Evolutionary conservation across 2,329 filamentous ascomycete species (phyloP).

Genomic region (Botrytis aclada): DNA sequence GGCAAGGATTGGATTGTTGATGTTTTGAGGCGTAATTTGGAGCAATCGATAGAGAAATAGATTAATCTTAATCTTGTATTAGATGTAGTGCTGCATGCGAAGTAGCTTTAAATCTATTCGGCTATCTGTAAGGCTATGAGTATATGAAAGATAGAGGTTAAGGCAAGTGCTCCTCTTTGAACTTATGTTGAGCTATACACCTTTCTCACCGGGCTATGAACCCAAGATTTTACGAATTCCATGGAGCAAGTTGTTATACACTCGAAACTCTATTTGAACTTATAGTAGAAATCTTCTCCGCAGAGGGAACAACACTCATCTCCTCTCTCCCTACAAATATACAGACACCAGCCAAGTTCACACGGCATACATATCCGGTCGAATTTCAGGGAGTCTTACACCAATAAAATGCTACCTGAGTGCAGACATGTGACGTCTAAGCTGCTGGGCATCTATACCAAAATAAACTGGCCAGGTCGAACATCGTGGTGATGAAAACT

Average conservation of each 20-base stretch:
- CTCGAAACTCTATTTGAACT: no score
- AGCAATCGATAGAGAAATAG: not conserved
- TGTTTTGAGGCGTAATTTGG: slow-evolving; percentile 6
- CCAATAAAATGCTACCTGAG: no score
- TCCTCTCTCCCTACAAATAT: no score
- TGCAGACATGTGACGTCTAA: no score
- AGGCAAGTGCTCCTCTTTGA: not conserved
- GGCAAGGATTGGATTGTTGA: slow-evolving; percentile 15
- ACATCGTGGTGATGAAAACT: not conserved
- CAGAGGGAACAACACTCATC: no score
- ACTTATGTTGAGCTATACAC: not conserved
- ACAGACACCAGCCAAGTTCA: no score
- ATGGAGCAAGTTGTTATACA: not conserved
- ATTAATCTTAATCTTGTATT: not conserved
- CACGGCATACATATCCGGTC: no score
- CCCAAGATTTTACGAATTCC: not conserved
- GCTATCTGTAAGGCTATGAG: not conserved
- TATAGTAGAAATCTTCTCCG: no score
- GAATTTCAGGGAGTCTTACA: no score
- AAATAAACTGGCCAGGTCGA: not conserved
- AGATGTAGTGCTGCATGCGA: no score
- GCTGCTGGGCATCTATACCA: no score
- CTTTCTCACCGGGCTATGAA: not conserved
- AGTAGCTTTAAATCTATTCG: not conserved
- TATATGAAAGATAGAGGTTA: not conserved